Conservation (phyloP, 768 basidiomycete genomes). For the Mycena vulgaris region DNA sequence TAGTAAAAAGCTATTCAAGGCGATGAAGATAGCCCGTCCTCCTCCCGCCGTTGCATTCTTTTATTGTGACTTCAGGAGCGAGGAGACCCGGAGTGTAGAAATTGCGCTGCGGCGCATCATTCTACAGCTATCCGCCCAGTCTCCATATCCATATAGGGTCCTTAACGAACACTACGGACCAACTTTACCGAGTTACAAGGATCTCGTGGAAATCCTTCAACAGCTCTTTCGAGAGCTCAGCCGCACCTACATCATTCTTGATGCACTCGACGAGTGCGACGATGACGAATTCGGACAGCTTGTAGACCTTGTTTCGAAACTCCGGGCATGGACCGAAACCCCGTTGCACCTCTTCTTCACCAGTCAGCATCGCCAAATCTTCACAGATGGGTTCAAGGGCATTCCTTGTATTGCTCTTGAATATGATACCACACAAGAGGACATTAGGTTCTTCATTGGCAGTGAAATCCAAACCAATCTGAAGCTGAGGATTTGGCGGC, state of each 20-base stretch:
- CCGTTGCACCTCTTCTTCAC: slow-evolving; percentile 16
- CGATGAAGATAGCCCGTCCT: not conserved
- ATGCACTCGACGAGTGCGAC: slow-evolving; percentile 18
- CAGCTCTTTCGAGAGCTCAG: slow-evolving; percentile 11
- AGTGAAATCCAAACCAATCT: slow-evolving; percentile 1
- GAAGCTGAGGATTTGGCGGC: no score
- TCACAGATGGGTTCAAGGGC: not conserved
- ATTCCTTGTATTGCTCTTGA: not conserved
- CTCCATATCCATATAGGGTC: not conserved
- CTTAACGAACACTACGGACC: slow-evolving; percentile 7
- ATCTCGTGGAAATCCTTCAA: not conserved
- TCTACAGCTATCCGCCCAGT: slow-evolving; percentile 14
- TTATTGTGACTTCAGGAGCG: slow-evolving; percentile 10
- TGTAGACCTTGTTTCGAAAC: not conserved
- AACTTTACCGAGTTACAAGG: not conserved
- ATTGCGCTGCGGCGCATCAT: slow-evolving; percentile 5
- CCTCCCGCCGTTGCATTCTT: slow-evolving; percentile 20
- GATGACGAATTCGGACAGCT: not conserved
- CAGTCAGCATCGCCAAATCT: not conserved
- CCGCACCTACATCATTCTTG: slow-evolving; percentile 16
- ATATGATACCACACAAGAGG: not conserved
- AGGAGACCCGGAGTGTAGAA: slow-evolving; percentile 3
- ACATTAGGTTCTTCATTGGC: not conserved
- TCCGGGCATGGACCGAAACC: not conserved
- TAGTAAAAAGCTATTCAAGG: not conserved